Conservation (phyloP, 2,329 filamentous ascomycete species). For the Thielaviopsis euricoi region DNA sequence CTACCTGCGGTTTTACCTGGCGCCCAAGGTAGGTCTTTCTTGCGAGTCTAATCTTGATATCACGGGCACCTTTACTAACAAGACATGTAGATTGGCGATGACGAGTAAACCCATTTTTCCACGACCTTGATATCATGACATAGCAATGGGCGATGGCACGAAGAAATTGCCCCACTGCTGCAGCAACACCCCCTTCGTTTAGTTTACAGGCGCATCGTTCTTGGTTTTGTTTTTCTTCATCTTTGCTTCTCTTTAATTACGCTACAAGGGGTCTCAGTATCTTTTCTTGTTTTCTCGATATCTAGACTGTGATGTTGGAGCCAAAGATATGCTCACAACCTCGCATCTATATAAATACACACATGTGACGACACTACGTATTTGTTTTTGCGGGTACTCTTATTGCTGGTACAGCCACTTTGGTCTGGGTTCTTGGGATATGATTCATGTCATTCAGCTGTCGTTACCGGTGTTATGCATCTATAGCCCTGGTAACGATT, state of each 20-base stretch:
- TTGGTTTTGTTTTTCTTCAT: background rate
- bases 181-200: background rate
- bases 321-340: conserved; percentile 4
- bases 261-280: background rate
- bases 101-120: conserved; percentile 14
- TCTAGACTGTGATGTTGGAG: background rate
- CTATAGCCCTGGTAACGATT: too few relatives aligned
- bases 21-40: conserved; percentile 76
- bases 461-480: too few relatives aligned
- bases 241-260: background rate
- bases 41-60: too few relatives aligned
- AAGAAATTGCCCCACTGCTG: background rate
- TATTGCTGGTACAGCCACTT: too few relatives aligned
- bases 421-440: too few relatives aligned
- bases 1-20: conserved; percentile 92
- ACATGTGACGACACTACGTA: background rate
- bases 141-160: background rate
- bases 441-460: too few relatives aligned
- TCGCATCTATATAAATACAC: conserved; percentile 3
- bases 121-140: conserved; percentile 10
- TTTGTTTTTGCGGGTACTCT: too few relatives aligned
- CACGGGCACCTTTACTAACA: background rate
- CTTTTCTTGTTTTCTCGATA: background rate
- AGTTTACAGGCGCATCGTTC: background rate
- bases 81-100: conserved; percentile 16